Conservation (phyloP, 805 yeast genomes). For the Schwanniomyces occidentalis region DNA sequence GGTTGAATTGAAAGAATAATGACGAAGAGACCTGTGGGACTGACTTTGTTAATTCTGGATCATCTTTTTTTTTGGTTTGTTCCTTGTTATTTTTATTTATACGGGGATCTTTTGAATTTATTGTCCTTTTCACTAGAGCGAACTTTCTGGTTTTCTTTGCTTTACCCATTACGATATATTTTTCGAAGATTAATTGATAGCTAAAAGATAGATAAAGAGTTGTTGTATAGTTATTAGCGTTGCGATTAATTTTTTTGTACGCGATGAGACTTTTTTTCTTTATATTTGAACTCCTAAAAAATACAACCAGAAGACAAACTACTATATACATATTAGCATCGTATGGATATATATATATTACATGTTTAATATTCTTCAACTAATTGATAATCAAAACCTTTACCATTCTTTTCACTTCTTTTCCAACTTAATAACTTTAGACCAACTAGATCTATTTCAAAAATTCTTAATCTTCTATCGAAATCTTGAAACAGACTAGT, state of each 20-base stretch:
- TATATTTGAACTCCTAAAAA: too few species aligned
- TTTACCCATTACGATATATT: slow-evolving; percentile 71
- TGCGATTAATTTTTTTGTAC: slow-evolving; percentile 2
- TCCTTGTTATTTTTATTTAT: slow-evolving; percentile 43
- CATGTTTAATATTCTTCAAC: slow-evolving; percentile 13
- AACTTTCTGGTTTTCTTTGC: slow-evolving; percentile 97
- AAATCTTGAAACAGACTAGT: slow-evolving; percentile 24
- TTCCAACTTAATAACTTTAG: slow-evolving; percentile 39
- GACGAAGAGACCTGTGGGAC: slow-evolving; percentile 95
- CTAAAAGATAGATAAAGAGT: neutral
- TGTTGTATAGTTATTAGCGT: too few species aligned
- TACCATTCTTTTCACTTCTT: slow-evolving; percentile 22
- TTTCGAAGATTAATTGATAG: neutral
- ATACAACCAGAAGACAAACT: too few species aligned
- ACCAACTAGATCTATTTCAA: slow-evolving; percentile 29
- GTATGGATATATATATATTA: too few species aligned
- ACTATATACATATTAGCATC: too few species aligned
- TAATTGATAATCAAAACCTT: slow-evolving; percentile 29
- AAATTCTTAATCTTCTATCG: slow-evolving; percentile 35
- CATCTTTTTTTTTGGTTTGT: slow-evolving; percentile 45
- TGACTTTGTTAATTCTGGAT: slow-evolving; percentile 59
- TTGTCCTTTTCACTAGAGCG: slow-evolving; percentile 84
- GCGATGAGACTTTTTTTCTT: slow-evolving; percentile 4
- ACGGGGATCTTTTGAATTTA: slow-evolving; percentile 72
- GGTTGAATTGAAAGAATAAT: slow-evolving; percentile 89